Conservation (phyloP, 345 rosid genomes). For the Aegle marmelos region DNA sequence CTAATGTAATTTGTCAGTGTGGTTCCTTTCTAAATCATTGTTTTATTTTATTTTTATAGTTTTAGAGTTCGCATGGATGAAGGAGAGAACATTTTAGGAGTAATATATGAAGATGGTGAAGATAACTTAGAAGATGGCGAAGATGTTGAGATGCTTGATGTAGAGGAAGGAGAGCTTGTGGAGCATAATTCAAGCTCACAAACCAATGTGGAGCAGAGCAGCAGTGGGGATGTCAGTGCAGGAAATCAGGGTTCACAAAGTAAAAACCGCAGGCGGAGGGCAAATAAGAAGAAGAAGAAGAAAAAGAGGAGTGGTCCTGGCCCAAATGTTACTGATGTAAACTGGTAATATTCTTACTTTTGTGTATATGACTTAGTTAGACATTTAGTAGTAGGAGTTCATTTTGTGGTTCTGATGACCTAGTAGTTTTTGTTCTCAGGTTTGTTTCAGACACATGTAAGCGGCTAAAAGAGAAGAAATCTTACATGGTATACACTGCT, state of each 20-base stretch:
- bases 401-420: background rate
- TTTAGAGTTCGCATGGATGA: slow-evolving; percentile 49
- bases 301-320: slow-evolving; percentile 41
- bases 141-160: slow-evolving; percentile 81
- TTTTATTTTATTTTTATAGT: background rate
- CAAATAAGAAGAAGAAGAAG: slow-evolving; percentile 52
- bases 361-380: background rate
- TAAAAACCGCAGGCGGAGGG: slow-evolving; percentile 34
- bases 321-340: slow-evolving; percentile 45
- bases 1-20: background rate
- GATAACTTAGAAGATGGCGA: slow-evolving; percentile 35
- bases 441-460: slow-evolving; percentile 81
- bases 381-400: background rate
- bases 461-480: slow-evolving; percentile 81
- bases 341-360: slow-evolving; percentile 40
- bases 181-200: slow-evolving; percentile 24
- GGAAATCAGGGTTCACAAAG: slow-evolving; percentile 31
- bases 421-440: slow-evolving; percentile 37
- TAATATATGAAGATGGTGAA: slow-evolving; percentile 39
- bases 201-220: slow-evolving; percentile 17
- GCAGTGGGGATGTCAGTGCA: slow-evolving; percentile 17
- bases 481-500: slow-evolving; percentile 88
- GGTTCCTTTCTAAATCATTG: background rate
- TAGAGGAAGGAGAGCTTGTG: slow-evolving; percentile 76
- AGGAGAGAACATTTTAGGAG: slow-evolving; percentile 52